phyloP scores from a whole-genome alignment of 495 filamentous ascomycete genomes.

The Corynascus novoguineensis region DNA sequence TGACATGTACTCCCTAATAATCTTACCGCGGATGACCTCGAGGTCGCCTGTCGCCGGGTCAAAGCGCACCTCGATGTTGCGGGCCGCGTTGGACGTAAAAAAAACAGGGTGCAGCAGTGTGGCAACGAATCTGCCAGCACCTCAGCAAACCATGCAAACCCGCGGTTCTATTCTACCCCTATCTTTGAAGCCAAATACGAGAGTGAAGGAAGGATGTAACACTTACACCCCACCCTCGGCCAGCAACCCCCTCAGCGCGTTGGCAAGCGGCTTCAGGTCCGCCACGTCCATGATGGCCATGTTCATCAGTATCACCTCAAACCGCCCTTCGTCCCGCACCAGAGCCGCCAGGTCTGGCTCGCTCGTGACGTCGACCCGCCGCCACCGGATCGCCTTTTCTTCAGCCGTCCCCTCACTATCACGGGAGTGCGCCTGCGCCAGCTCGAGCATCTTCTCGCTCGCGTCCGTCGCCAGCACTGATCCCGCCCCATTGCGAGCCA shows the following conservation, averaged over 20 bases:
- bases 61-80: slow-evolving; percentile 26
- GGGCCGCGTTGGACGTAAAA: slow-evolving; percentile 34
- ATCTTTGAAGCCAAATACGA: no score
- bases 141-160: background rate
- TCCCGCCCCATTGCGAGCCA: slow-evolving; percentile 25
- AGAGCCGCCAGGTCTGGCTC: slow-evolving; percentile 23
- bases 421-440: slow-evolving; percentile 21
- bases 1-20: slow-evolving; percentile 33
- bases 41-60: slow-evolving; percentile 22
- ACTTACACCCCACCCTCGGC: slow-evolving; percentile 36
- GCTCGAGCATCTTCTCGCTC: slow-evolving; percentile 28
- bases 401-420: background rate
- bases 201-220: background rate
- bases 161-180: no score
- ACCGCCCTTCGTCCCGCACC: slow-evolving; percentile 19
- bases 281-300: slow-evolving; percentile 45
- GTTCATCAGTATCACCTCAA: slow-evolving; percentile 36
- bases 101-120: slow-evolving; percentile 43
- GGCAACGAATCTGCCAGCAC: slow-evolving; percentile 33
- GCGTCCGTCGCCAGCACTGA: slow-evolving; percentile 38
- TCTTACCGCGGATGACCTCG: slow-evolving; percentile 23
- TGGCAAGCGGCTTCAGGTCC: slow-evolving; percentile 32
- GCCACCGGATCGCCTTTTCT: slow-evolving; percentile 16
- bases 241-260: slow-evolving; percentile 30
- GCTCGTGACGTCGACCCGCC: slow-evolving; percentile 33